Percentiles rank a stretch among this genome's conserved stretches.
These are phyloP conservation scores for Suhomyces vadensis DNA, from an alignment of 805 yeast species.

Conservation along the genomic window DNA sequence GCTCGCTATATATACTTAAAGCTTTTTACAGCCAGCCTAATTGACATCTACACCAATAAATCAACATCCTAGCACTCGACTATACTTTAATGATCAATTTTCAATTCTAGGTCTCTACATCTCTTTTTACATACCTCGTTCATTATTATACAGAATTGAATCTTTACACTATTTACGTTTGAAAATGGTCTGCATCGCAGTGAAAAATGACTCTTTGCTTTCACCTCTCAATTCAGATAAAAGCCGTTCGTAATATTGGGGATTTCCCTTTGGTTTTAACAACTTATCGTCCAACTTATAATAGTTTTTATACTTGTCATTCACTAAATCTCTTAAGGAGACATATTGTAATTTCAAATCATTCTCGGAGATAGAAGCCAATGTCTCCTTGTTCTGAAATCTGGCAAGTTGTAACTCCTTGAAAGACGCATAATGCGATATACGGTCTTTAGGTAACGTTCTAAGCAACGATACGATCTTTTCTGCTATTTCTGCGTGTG, in stretches of 20 bases:
- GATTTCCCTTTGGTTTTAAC: slow-evolving; percentile 80
- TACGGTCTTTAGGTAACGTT: slow-evolving; percentile 66
- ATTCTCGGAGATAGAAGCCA: slow-evolving; percentile 46
- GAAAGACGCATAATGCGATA: slow-evolving; percentile 69
- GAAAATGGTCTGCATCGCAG: slow-evolving; percentile 72
- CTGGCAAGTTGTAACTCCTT: slow-evolving; percentile 59
- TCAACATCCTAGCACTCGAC: no score
- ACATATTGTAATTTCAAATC: slow-evolving; percentile 58
- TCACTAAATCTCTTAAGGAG: slow-evolving; percentile 56
- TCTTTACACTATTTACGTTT: slow-evolving; percentile 64
- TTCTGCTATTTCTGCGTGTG: slow-evolving; percentile 51
- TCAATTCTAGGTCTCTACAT: background rate
- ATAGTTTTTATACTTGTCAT: slow-evolving; percentile 61
- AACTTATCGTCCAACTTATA: slow-evolving; percentile 68
- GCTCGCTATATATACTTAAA: no score
- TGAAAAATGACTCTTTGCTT: slow-evolving; percentile 60
- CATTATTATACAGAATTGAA: slow-evolving; percentile 1
- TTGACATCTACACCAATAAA: no score
- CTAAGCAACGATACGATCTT: slow-evolving; percentile 59
- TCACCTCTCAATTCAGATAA: slow-evolving; percentile 70
- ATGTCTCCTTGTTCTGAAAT: slow-evolving; percentile 35
- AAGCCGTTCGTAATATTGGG: slow-evolving; percentile 71
- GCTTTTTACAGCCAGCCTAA: no score
- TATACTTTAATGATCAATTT: no score
- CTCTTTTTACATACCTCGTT: slow-evolving; percentile 2